Evolutionary conservation across 805 yeast genomes (phyloP), one percentile per base, ranked within the genome.

Genomic region (Ogataea haglerorum): DNA sequence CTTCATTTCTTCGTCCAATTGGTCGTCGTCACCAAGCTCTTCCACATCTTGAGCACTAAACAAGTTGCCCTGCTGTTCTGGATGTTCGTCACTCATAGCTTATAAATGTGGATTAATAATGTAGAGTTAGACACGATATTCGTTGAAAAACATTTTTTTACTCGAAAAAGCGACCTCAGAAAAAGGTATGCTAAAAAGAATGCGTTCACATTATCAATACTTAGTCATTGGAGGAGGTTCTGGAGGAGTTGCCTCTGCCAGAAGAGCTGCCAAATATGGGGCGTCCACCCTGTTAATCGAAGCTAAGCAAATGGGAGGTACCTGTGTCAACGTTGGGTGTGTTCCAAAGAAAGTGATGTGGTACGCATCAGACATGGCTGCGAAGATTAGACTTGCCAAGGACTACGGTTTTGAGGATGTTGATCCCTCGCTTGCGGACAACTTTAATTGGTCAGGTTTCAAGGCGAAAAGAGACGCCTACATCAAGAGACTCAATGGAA

Each of bases 261-360:
- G 99, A 65, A 80, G 98, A 56, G 98, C 99, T 10, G 96, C 98
- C 26, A 75, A 79, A 23, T 79, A 90, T 54, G 99, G 99, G 18
- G 95, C 95, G 18, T 87, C 88, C 52, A 82, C 93, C 1, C 69
- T 90, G 38, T 58, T 93, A 15, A 73, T 93, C 39, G 99, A 93
- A 65, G 78, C 86, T 29, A 77, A 79, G 38, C 82, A 72, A 49
- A 75, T 93, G 66, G 99, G 99, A 44, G 99, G 99, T 21, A 93
- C 99, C 30, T 93, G 99, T 75, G 99, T 93, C 47, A 93, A 93
- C 62, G 98, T 91, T 31, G 99, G 99, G 15, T 93, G 99, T 73
- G 99, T 93, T 35, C 99, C 99, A 34, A 93, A 93, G 73, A 93
- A 93, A 63, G 88, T 93, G 33, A 90, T 93, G 97, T 93, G 99